Base-by-base conservation (phyloP, 1,284 basidiomycete species). In the Cronartium quercuum region DNA sequence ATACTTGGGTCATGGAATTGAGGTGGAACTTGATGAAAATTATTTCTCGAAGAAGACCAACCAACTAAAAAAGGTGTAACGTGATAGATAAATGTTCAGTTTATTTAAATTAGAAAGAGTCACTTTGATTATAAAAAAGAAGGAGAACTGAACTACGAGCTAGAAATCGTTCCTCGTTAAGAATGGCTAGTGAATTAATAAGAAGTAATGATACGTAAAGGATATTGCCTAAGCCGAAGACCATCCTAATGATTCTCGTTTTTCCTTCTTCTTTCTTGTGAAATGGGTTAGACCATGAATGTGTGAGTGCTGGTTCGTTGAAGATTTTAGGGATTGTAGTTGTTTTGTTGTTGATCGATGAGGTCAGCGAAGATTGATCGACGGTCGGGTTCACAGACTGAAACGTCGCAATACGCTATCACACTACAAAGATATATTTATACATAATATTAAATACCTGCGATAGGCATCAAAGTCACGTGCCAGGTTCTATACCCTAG, bases 121-220 rank as follows among this genome's bases (percentile, higher is more conserved):
- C 7, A 29, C n/a, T 21, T 47, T 35, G 35, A 29, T 38, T 15
- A 64, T 41, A 29, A 66, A 24, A 7, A 47, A 47, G 29, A 24
- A 41, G 24, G 13, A 34, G 40, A 62, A 24, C 87, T 90, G 80
- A 81, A 97, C 95, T 93, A 82, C 90, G 85, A 29, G 92, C 91
- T 62, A 98, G 87, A 82, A 98, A 98, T 0, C 94, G 87, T 79
- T 98, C 94, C 83, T 98, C 94, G 80, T 89, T 96, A 71, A 98
- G 85, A 76, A 98, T 90, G 7, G 94, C 94, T 80, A 97, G 87
- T 38, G 92, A 91, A 82, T 98, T 98, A 78, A 93, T 88, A 81
- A 97, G 85, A 55, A 98, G 87, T 18, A 98, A 81, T 10, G 82
- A 80, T 12, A 83, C 81, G 78, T 85, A 85, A 74, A 85, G 79